phyloP scores from a whole-genome alignment of 2,329 filamentous ascomycete genomes.

The Venturia pyrina region DNA sequence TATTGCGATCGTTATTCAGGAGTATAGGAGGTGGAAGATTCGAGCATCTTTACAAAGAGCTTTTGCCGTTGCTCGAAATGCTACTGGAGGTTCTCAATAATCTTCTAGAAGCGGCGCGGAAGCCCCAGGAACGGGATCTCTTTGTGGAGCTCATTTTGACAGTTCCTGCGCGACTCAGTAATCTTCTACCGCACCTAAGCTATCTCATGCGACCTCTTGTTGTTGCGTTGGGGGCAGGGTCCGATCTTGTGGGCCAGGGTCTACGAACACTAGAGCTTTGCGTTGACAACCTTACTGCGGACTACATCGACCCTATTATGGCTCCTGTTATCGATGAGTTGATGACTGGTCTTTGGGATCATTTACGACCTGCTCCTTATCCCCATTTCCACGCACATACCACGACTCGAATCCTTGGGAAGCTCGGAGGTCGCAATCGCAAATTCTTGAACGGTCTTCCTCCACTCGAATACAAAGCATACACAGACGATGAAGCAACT shows the following conservation, averaged over 20 bases:
- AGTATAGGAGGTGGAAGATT: slow-evolving; percentile 97
- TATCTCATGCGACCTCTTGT: slow-evolving; percentile 96
- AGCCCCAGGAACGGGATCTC: slow-evolving; percentile 81
- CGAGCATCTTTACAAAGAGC: slow-evolving; percentile 96
- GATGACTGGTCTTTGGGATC: slow-evolving; percentile 95
- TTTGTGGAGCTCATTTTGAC: slow-evolving; percentile 97
- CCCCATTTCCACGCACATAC: slow-evolving; percentile 97
- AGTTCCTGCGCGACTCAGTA: slow-evolving; percentile 86
- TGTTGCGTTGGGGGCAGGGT: slow-evolving; percentile 84
- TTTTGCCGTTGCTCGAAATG: slow-evolving; percentile 93
- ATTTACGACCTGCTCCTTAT: slow-evolving; percentile 86
- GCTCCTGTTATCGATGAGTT: slow-evolving; percentile 96
- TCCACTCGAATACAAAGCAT: slow-evolving; percentile 71
- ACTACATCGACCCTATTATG: slow-evolving; percentile 98
- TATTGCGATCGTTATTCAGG: slow-evolving; percentile 83
- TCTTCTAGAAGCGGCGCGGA: slow-evolving; percentile 78
- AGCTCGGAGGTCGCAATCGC: slow-evolving; percentile 87
- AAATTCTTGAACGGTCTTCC: slow-evolving; percentile 91
- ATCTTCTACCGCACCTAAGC: slow-evolving; percentile 86
- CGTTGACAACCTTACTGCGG: slow-evolving; percentile 94
- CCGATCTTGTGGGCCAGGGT: slow-evolving; percentile 89
- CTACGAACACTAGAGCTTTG: slow-evolving; percentile 89
- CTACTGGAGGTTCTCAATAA: slow-evolving; percentile 95
- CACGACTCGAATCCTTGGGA: slow-evolving; percentile 93
- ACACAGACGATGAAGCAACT: slow-evolving; percentile 77